Evolutionary conservation across 169 alveolate genomes (phyloP), one percentile per base, ranked within the genome.

Genomic region (Eimeria zaria): DNA sequence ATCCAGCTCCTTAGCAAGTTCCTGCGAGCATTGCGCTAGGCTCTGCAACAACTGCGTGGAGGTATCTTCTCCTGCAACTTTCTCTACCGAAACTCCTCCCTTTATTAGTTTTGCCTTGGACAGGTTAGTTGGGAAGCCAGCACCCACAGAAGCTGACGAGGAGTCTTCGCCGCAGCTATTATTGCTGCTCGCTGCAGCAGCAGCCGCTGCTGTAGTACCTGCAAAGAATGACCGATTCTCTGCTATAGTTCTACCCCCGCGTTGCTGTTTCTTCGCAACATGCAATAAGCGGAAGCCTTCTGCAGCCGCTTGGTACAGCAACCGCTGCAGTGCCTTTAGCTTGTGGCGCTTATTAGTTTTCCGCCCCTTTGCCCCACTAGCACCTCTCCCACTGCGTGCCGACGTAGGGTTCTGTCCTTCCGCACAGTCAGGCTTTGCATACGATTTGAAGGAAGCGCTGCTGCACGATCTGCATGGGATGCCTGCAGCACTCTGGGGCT

Each of bases 191-290:
- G 92, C 78, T 58, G 78, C 92, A 1, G 62, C 92, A 6, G 92
- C 92, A 6, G 92, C 92, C 27, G 92, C 92, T 22, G 92, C 92
- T 9, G 92, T 60, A 44, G 81, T 46, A 20, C 92, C 92, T 24
- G 92, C 48, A 85, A 58, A 60, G 92, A 85, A 85, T 30, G 92
- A 85, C 80, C 92, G 48, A 41, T 27, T 85, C 58, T 85, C 92
- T 2, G 92, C 92, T 46, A 33, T 41, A 24, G 74, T 44, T 30
- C 36, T 33, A 27, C 92, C 92, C 16, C 36, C 58, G 53, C 67
- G 95, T 39, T 88, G 83, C 83, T 88, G 95, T 80, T 88, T 62
- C 85, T 44, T 69, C 73, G 39, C 73, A 58, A 41, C 95, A 18
- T 67, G 62, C 46, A 69, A 44, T 4, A 62, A 33, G 55, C 85